Evolutionary conservation across 140 eudicot species (phyloP).

Genomic region (Stevia rebaudiana): DNA sequence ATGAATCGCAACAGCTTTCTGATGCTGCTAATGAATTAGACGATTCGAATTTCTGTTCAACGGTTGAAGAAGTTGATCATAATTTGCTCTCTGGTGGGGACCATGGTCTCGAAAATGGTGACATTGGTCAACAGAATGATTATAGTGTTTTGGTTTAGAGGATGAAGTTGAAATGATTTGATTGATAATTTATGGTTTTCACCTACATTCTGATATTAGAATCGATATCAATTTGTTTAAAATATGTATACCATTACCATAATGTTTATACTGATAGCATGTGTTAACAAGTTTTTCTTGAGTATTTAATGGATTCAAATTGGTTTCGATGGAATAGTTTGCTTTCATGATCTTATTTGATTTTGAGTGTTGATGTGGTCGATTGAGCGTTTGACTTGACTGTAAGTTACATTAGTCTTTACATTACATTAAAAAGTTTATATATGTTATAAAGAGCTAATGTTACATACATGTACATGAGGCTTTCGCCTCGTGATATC

Average conservation of each 20-base stretch:
- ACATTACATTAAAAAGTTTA: too few species aligned
- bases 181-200: slow-evolving; percentile 13
- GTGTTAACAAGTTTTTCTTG: slow-evolving; percentile 2
- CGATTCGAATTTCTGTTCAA: slow-evolving; percentile 28
- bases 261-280: slow-evolving; percentile 16
- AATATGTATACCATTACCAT: slow-evolving; percentile 21
- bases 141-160: slow-evolving; percentile 52
- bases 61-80: slow-evolving; percentile 39
- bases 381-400: background rate
- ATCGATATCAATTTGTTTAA: slow-evolving; percentile 21
- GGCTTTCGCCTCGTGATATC: too few species aligned
- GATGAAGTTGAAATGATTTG: slow-evolving; percentile 8
- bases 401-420: too few species aligned
- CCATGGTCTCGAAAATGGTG: slow-evolving; percentile 39
- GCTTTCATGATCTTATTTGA: background rate
- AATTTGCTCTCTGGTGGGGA: slow-evolving; percentile 25
- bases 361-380: too few species aligned
- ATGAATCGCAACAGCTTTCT: slow-evolving; percentile 36
- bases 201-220: background rate
- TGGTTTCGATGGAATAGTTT: background rate
- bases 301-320: background rate
- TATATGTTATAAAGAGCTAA: too few species aligned
- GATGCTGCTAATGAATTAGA: slow-evolving; percentile 33
- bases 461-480: too few species aligned
- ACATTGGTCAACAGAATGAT: slow-evolving; percentile 45